Base-by-base conservation (phyloP, 371 early-diverging fungal species). In the Zancudomyces culisetae region DNA sequence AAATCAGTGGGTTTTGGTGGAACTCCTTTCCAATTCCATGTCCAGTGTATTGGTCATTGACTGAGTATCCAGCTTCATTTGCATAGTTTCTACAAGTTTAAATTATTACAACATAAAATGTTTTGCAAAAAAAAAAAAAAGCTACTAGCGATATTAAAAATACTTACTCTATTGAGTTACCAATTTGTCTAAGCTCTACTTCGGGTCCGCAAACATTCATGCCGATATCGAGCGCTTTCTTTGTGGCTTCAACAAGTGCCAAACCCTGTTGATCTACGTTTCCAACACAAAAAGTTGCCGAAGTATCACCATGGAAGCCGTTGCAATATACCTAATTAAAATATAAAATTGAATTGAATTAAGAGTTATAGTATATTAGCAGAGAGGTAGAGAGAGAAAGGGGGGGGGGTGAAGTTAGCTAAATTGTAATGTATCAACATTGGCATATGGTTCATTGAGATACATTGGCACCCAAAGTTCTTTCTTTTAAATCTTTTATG, bases 301-400 rank as follows among this genome's bases (percentile, higher is more conserved):
- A 90, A 23, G 82, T 60, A 67, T 96, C 97, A 35, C 82, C 81
- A 53, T 96, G 95, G 72, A 82, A 92, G 1, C 91, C 95, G 50
- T 83, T 72, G 58, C 83, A 75, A 70, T 72, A 91, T 43, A 86
- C 72, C n/a, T n/a, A n/a, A n/a, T n/a, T n/a, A n/a, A n/a, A n/a
- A n/a, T n/a, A n/a, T n/a, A n/a, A 86, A 72, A n/a, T 79, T 76
- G 22, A 96, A 78, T 62, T 96, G 94, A 45, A 96, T 60, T 65
- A 94, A 94, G 55, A 89, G 50, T 49, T 92, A 81, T 66, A 94
- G 94, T 45, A 92, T 92, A 55, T 93, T 89, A 52, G 73, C 66
- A 29, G 93, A 64, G 52, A 70, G 74, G 52, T n/a, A n/a, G n/a
- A n/a, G n/a, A n/a, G n/a, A n/a, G n/a, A n/a, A n/a, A n/a, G n/a